A percentile compares a stretch with the other conserved stretches of the same genome.
Evolutionary conservation across 2,329 filamentous ascomycete genomes (phyloP).

Genomic region (Colletotrichum endophyticum): DNA sequence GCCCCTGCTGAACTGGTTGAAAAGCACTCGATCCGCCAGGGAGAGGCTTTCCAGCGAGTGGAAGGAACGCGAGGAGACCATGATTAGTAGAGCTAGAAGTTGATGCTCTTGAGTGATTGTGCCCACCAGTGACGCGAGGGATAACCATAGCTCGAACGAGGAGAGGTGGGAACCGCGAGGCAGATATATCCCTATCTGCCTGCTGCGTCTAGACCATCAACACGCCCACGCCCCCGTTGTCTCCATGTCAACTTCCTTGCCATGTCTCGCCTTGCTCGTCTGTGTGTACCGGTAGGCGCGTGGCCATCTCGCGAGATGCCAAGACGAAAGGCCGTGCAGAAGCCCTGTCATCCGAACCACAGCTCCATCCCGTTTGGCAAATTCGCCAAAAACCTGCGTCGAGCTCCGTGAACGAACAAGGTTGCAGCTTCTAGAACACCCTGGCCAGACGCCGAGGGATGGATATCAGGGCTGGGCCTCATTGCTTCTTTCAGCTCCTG

Average conservation of each 20-base stretch:
- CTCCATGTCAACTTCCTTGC: background rate
- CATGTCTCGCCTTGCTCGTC: background rate
- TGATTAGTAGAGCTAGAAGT: background rate
- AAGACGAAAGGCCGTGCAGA: background rate
- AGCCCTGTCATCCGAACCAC: background rate
- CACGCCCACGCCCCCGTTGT: background rate
- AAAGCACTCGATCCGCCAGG: conserved; percentile 16
- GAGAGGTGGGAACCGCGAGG: conserved; percentile 1
- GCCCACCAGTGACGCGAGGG: conserved; percentile 4
- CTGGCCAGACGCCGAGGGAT: background rate
- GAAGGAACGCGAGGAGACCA: conserved; percentile 11
- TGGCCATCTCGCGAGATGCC: background rate
- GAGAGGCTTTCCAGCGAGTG: conserved; percentile 20
- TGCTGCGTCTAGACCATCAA: background rate
- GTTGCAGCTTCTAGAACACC: conserved; percentile 2
- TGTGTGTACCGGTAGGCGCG: background rate
- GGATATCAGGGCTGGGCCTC: background rate
- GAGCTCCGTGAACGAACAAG: background rate
- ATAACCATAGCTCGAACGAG: background rate
- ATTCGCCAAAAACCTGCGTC: background rate
- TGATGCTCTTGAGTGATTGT: background rate
- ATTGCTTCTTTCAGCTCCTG: conserved; percentile 2
- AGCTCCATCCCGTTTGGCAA: background rate
- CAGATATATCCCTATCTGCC: conserved; percentile 4
- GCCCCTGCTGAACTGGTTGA: conserved; percentile 21